Evolutionary conservation across 2,329 filamentous ascomycete species (phyloP).

Genomic region (Colletotrichum lini): DNA sequence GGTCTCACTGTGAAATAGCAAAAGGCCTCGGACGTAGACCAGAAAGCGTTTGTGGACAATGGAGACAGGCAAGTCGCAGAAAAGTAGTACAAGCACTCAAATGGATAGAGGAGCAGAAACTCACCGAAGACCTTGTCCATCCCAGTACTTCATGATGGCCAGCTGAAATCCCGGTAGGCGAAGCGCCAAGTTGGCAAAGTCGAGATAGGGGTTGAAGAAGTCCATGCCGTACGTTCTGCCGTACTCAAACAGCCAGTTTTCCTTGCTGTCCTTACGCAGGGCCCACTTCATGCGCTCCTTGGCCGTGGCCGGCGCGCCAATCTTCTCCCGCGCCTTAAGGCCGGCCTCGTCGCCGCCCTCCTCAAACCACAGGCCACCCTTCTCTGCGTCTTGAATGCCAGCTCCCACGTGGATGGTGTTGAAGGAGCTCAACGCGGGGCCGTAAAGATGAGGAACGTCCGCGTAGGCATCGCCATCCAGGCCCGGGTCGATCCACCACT

Average conservation of each 20-base stretch:
- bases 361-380: slow-evolving; percentile 71
- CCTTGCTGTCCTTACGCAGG: slow-evolving; percentile 63
- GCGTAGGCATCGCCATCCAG: slow-evolving; percentile 92
- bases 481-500: slow-evolving; percentile 92
- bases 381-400: slow-evolving; percentile 60
- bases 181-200: slow-evolving; percentile 82
- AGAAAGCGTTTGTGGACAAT: slow-evolving; percentile 4
- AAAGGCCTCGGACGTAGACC: background rate
- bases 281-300: slow-evolving; percentile 74
- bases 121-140: slow-evolving; percentile 83
- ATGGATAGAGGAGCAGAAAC: slow-evolving; percentile 48
- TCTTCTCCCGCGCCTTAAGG: slow-evolving; percentile 57
- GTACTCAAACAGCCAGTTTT: slow-evolving; percentile 69
- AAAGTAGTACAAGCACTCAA: slow-evolving; percentile 25
- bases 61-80: slow-evolving; percentile 2
- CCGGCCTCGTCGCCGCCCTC: slow-evolving; percentile 76
- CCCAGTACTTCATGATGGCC: slow-evolving; percentile 84
- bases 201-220: slow-evolving; percentile 94
- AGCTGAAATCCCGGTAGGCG: slow-evolving; percentile 80
- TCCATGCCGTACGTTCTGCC: slow-evolving; percentile 68
- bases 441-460: slow-evolving; percentile 88
- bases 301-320: slow-evolving; percentile 66
- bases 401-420: slow-evolving; percentile 80
- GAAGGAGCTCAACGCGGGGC: slow-evolving; percentile 84
- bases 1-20: slow-evolving; percentile 10